These are phyloP conservation scores for Earliella scabrosa DNA, from an alignment of 1,284 basidiomycete genomes.

Conservation along the genomic window DNA sequence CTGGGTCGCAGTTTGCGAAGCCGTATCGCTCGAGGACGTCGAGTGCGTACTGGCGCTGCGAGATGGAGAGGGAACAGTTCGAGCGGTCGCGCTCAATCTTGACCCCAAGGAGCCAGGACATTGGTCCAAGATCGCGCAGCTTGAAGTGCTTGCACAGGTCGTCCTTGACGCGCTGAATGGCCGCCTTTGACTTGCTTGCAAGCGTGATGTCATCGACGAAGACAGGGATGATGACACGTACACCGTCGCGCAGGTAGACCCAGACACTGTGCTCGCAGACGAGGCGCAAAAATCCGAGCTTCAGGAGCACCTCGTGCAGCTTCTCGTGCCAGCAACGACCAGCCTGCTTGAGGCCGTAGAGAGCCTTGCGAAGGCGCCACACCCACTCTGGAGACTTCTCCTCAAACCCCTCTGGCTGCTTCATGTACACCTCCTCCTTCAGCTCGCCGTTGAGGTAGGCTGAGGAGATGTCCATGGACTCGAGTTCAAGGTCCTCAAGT, in stretches of 20 bases:
- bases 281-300: conserved; percentile 29
- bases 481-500: conserved; percentile 38
- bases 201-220: conserved; percentile 8
- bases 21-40: conserved; percentile 1
- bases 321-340: conserved; percentile 32
- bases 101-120: conserved; percentile 7
- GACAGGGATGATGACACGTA: conserved; percentile 5
- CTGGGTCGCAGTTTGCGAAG: conserved; percentile 8
- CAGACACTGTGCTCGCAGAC: conserved; percentile 37
- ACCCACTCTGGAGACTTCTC: conserved; percentile 21
- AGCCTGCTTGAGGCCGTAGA: conserved; percentile 39
- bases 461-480: conserved; percentile 41
- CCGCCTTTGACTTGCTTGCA: not conserved
- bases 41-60: conserved; percentile 7
- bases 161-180: conserved; percentile 14
- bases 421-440: conserved; percentile 44
- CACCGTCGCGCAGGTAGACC: conserved; percentile 3
- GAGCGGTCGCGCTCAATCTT: conserved; percentile 6
- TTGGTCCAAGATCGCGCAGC: conserved; percentile 9
- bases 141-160: conserved; percentile 22
- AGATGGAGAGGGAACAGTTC: conserved; percentile 3
- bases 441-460: conserved; percentile 45
- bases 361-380: conserved; percentile 20
- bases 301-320: conserved; percentile 12
- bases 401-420: conserved; percentile 40